A percentile compares a stretch with the other conserved stretches of the same genome.
Conservation (phyloP, 331 rosid genomes). For the Malus hybrid region DNA sequence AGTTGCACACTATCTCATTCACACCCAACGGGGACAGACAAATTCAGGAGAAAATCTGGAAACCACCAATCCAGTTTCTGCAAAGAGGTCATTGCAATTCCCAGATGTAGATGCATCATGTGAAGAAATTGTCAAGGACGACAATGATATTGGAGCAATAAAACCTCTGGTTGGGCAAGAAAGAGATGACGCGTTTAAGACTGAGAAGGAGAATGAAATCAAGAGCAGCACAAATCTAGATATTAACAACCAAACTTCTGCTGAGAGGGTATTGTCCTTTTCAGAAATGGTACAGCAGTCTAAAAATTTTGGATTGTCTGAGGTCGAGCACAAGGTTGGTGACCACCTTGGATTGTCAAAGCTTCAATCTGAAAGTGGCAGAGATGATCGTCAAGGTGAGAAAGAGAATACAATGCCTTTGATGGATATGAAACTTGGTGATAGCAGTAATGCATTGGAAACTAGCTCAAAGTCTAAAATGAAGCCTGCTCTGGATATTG, state of each 20-base stretch:
- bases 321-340: slow-evolving; percentile 16
- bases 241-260: slow-evolving; percentile 17
- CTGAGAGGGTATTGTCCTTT: slow-evolving; percentile 38
- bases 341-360: slow-evolving; percentile 5
- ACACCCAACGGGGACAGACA: slow-evolving; percentile 42
- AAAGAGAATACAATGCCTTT: background rate
- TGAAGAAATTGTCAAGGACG: slow-evolving; percentile 22
- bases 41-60: slow-evolving; percentile 32
- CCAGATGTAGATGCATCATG: slow-evolving; percentile 24
- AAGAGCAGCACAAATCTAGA: background rate
- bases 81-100: slow-evolving; percentile 51
- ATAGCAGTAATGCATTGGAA: background rate
- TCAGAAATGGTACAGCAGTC: slow-evolving; percentile 12
- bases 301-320: slow-evolving; percentile 10
- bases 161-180: slow-evolving; percentile 19
- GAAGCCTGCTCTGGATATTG: slow-evolving; percentile 3
- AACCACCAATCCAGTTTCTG: slow-evolving; percentile 36
- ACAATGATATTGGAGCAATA: slow-evolving; percentile 11
- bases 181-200: slow-evolving; percentile 10
- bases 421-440: background rate
- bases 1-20: slow-evolving; percentile 93
- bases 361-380: slow-evolving; percentile 3
- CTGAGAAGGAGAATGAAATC: background rate
- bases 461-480: background rate
- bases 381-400: background rate